Base-by-base conservation (phyloP, 495 filamentous ascomycete genomes). In the Pseudoneurospora amorphoporcata region DNA sequence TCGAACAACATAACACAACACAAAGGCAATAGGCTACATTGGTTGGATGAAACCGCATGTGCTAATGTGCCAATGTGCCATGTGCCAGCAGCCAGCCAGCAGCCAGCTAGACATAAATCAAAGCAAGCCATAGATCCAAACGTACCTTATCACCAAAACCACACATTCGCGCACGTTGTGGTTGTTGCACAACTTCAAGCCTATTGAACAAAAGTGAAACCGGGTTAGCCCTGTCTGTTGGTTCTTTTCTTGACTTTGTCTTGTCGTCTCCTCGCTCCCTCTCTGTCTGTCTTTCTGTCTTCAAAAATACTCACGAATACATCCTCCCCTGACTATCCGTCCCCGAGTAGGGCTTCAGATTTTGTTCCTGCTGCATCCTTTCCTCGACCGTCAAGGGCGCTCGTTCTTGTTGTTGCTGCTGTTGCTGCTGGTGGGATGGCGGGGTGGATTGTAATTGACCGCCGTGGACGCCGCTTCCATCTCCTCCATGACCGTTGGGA, bases 131-230 rank as follows among this genome's bases (percentile, higher is more conserved):
- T 14, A 39, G 45, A 40, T 61, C 19, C 73, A 76, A 70, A 73
- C 74, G 58, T 77, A 97, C 94, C 88, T 99, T 99, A 81, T 99
- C 95, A 71, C 95, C 95, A 85, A 98, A 99, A 2, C 95, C 95
- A 85, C 95, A 99, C 95, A 99, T 99, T 69, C 95, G 92, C 74
- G 95, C 95, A 70, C 95, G 91, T 74, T 93, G 86, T 69, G 95
- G 95, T 79, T 99, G 95, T 82, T 99, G 95, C 70, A 92, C 91
- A 71, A 98, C 92, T 74, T 90, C 85, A 71, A 99, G 86, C 68
- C 91, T 92, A 86, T 82, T 3, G 47, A 8, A 19, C 39, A 37
- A 8, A 41, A 16, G 23, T 23, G 53, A 65, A 10, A 65, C 53
- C 53, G 40, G 61, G 72, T 73, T 61, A 73, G 72, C 53, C 53